phyloP scores from a whole-genome alignment of 2,329 filamentous ascomycete species.

The Penicillium crustosum region DNA sequence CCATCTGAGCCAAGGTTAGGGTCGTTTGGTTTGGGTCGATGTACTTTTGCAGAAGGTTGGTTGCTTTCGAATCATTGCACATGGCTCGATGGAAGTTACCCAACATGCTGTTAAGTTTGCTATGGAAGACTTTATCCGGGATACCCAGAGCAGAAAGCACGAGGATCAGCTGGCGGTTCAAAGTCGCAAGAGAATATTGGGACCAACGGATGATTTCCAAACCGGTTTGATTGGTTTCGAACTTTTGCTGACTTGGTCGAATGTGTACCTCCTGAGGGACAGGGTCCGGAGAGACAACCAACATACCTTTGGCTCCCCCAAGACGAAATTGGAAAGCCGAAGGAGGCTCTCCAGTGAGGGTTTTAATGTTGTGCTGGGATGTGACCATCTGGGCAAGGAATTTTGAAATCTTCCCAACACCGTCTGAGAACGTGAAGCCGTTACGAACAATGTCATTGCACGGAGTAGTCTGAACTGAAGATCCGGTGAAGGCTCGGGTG shows the following conservation, averaged over 20 bases:
- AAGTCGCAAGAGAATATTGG: conserved; percentile 69
- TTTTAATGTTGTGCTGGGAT: conserved; percentile 64
- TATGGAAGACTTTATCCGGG: conserved; percentile 62
- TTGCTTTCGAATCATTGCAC: conserved; percentile 62
- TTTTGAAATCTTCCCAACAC: conserved; percentile 85
- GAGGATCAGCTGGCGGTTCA: conserved; percentile 87
- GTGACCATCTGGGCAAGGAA: conserved; percentile 73
- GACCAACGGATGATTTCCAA: conserved; percentile 86
- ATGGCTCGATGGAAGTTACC: conserved; percentile 68
- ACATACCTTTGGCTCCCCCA: conserved; percentile 86
- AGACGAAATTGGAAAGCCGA: conserved; percentile 91
- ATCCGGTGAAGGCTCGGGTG: conserved; percentile 70
- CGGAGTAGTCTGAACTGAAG: conserved; percentile 57
- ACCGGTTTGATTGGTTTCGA: conserved; percentile 66
- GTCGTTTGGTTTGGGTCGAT: conserved; percentile 86
- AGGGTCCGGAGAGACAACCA: conserved; percentile 71
- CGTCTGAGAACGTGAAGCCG: conserved; percentile 78
- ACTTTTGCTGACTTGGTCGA: conserved; percentile 85
- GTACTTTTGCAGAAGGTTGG: conserved; percentile 67
- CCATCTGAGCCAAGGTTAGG: conserved; percentile 69
- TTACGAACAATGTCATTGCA: conserved; percentile 71
- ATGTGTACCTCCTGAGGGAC: conserved; percentile 70
- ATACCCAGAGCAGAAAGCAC: conserved; percentile 81
- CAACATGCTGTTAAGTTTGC: conserved; percentile 68
- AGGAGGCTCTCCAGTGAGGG: conserved; percentile 58